A percentile compares a stretch with the other conserved stretches of the same genome.
These are phyloP conservation scores for Nannochloropsis granulata DNA, from an alignment of 108 stramenopile genomes.

Conservation along the genomic window DNA sequence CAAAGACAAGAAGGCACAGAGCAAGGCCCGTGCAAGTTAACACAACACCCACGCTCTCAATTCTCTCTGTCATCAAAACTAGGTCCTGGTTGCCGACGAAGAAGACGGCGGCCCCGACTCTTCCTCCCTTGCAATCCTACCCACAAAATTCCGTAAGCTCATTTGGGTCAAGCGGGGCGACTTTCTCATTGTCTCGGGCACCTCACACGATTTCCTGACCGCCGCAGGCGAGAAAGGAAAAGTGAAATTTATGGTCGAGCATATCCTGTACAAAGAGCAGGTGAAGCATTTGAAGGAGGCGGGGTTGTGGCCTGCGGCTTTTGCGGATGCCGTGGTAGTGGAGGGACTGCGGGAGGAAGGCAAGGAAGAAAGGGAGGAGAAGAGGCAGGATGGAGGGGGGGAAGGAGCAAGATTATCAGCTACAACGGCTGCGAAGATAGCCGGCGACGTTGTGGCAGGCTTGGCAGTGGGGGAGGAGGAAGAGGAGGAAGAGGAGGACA, in stretches of 20 bases:
- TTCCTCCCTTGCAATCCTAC: conserved; percentile 59
- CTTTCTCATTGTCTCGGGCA: conserved; percentile 58
- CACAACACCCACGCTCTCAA: no score
- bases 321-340: conserved; percentile 3
- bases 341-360: background rate
- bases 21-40: no score
- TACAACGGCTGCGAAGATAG: background rate
- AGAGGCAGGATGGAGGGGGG: background rate
- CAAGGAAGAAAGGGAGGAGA: background rate
- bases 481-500: background rate
- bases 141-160: conserved; percentile 82
- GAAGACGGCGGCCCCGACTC: no score
- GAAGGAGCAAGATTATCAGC: background rate
- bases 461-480: background rate
- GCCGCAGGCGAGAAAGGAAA: conserved; percentile 11
- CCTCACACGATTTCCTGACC: conserved; percentile 31
- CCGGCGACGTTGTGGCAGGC: background rate
- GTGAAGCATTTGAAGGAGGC: conserved; percentile 69
- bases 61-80: no score
- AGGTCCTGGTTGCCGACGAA: no score
- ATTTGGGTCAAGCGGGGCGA: conserved; percentile 92
- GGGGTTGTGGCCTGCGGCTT: conserved; percentile 58
- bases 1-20: no score
- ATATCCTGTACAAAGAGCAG: conserved; percentile 86
- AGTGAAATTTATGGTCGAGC: conserved; percentile 38